Evolutionary conservation across 345 rosid species (phyloP), one percentile per base, ranked within the genome.

Genomic region (Arabis alpina): DNA sequence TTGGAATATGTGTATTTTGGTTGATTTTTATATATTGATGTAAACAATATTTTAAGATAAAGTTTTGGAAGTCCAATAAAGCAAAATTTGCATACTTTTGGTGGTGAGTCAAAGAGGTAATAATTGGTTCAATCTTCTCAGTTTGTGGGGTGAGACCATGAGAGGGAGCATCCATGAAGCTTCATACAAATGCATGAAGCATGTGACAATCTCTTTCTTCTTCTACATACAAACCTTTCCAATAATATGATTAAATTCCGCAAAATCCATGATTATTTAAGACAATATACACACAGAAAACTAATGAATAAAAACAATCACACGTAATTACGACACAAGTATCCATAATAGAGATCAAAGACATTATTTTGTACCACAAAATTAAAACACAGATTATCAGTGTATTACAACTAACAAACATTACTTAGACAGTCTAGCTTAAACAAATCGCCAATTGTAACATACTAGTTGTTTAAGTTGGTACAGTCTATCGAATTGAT

Each of bases 361-460:
- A 41, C 64, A 75, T 75, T 54, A 68, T 68, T 25, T 64, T 68
- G 53, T 68, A 12, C 36, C 49, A 5, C 43, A 40, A 62, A 40
- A 40, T 3, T 6, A 41, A 19, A 50, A 69, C 79, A 62, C 34
- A 69, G 36, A 42, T 54, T 64, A 23, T 11, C 25, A 14, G 14
- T 76, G 79, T 69, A 50, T 32, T 76, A 36, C 60, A 70, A 62
- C 70, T 68, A 62, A 56, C 75, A 69, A 76, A 66, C 79, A 76
- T 49, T 47, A 27, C 70, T 48, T 70, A 59, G 75, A 69, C 79
- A 69, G 5, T 49, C 42, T 19, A 69, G 70, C 69, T 55, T 41
- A 24, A 48, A 32, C 51, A 44, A 72, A 10, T 52, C 12, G 10
- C 30, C 48, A 36, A 36, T 54, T 28, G 19, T 34, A 43, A 13